Percentiles rank a stretch among this genome's conserved stretches.
Evolutionary conservation across 345 rosid genomes (phyloP).

Genomic region (Aquilaria sinensis): DNA sequence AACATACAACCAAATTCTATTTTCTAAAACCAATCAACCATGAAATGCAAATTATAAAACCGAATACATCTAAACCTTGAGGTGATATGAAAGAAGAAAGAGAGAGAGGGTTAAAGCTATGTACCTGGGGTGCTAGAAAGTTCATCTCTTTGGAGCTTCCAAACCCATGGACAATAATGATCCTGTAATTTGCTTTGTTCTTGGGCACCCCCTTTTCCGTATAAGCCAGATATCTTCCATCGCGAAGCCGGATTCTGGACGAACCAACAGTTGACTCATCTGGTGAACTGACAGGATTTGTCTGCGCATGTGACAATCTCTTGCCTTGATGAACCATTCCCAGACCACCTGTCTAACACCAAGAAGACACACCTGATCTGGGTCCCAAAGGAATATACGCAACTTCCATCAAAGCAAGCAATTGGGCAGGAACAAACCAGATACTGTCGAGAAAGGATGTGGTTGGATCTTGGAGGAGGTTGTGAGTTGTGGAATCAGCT

Average conservation of each 20-base stretch:
- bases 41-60: no score
- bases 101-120: conserved; percentile 6
- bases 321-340: conserved; percentile 40
- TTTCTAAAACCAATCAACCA: no score
- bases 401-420: no score
- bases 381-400: no score
- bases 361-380: no score
- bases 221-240: conserved; percentile 80
- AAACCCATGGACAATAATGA: conserved; percentile 82
- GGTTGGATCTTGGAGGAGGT: no score
- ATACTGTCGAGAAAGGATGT: no score
- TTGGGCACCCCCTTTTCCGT: conserved; percentile 68
- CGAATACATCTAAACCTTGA: no score
- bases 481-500: no score
- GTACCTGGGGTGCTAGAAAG: conserved; percentile 69
- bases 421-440: no score
- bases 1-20: no score
- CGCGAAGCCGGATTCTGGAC: conserved; percentile 53
- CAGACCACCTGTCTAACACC: conserved; percentile 12
- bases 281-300: conserved; percentile 4
- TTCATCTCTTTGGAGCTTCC: conserved; percentile 96
- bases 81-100: background rate
- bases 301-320: conserved; percentile 14
- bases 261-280: conserved; percentile 26
- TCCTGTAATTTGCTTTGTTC: conserved; percentile 45